Conservation (phyloP, 2,329 filamentous ascomycete genomes). For the Trichoderma semiorbis region DNA sequence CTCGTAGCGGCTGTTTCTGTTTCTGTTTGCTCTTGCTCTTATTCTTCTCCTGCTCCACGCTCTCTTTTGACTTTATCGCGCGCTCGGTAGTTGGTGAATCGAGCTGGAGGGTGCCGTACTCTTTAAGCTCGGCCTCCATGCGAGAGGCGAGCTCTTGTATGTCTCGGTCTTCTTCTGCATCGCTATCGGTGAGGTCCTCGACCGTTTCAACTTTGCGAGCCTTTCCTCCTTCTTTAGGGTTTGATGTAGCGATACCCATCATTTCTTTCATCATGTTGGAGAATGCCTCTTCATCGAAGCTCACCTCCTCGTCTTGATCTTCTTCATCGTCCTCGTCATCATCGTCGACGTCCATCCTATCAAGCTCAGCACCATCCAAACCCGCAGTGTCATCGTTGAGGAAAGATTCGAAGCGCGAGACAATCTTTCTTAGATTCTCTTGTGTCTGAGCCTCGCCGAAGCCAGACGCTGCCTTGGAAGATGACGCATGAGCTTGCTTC, state of each 20-base stretch:
- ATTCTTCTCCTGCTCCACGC: not conserved
- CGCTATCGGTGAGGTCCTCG: conserved; percentile 28
- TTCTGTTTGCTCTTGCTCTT: not conserved
- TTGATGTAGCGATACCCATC: conserved; percentile 61
- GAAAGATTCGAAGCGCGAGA: conserved; percentile 89
- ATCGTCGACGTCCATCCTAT: conserved; percentile 64
- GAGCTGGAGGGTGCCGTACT: conserved; percentile 61
- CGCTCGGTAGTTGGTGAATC: conserved; percentile 31
- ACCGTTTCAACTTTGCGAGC: not conserved
- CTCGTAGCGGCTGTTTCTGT: conserved; percentile 7
- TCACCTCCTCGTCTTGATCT: conserved; percentile 49
- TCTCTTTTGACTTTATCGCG: not conserved
- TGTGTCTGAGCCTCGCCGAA: conserved; percentile 67
- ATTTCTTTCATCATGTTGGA: conserved; percentile 86
- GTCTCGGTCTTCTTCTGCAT: conserved; percentile 53
- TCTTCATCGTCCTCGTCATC: conserved; percentile 49
- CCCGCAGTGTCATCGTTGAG: conserved; percentile 82
- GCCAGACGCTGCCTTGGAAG: conserved; percentile 36
- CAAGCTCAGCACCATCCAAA: conserved; percentile 70
- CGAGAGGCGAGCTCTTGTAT: conserved; percentile 63
- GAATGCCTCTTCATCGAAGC: conserved; percentile 83
- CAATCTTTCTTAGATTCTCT: conserved; percentile 82
- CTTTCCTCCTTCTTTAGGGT: not conserved
- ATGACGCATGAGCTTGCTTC: conserved; percentile 36
- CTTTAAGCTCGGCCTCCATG: conserved; percentile 71